Evolutionary conservation across 768 basidiomycete species (phyloP).

Genomic region (Hemileccinum rubropunctum): DNA sequence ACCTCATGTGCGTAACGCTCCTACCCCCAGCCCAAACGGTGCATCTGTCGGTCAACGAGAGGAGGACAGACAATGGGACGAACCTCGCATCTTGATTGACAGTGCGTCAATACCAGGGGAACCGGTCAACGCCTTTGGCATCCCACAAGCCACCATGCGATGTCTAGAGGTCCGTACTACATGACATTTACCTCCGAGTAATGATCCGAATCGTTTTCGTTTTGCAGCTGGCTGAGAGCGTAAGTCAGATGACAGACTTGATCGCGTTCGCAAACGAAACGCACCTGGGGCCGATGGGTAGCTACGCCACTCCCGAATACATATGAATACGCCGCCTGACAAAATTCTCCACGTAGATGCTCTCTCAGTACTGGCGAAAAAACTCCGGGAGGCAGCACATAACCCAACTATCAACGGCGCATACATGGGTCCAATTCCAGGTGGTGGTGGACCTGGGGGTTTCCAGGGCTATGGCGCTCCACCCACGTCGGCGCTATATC

Average conservation of each 20-base stretch:
- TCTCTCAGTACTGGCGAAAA: constrained; percentile 38
- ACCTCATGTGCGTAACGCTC: constrained; percentile 32
- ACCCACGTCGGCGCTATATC: constrained; percentile 46
- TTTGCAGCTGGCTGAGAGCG: constrained; percentile 72
- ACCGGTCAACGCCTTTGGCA: constrained; percentile 85
- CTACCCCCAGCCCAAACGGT: constrained; percentile 35
- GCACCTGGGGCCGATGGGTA: constrained; percentile 64
- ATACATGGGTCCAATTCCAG: constrained; percentile 17
- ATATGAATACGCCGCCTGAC: constrained; percentile 22
- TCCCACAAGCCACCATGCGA: constrained; percentile 86
- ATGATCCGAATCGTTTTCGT: constrained; percentile 5
- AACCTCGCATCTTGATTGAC: constrained; percentile 58
- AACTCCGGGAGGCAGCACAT: constrained; percentile 33
- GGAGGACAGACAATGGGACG: constrained; percentile 65
- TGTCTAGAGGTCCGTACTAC: constrained; percentile 65
- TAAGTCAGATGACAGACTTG: constrained; percentile 75
- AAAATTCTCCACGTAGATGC: constrained; percentile 39
- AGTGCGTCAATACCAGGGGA: constrained; percentile 71
- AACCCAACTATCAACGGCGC: constrained; percentile 13
- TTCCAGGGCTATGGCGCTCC: constrained; percentile 26
- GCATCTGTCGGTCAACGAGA: constrained; percentile 32
- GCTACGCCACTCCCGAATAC: constrained; percentile 32
- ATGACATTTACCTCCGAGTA: not conserved
- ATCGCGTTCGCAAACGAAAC: constrained; percentile 60
- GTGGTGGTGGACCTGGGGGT: constrained; percentile 20